Evolutionary conservation across 495 filamentous ascomycete genomes (phyloP), one percentile per base, ranked within the genome.

Genomic region (Neurospora sp.): DNA sequence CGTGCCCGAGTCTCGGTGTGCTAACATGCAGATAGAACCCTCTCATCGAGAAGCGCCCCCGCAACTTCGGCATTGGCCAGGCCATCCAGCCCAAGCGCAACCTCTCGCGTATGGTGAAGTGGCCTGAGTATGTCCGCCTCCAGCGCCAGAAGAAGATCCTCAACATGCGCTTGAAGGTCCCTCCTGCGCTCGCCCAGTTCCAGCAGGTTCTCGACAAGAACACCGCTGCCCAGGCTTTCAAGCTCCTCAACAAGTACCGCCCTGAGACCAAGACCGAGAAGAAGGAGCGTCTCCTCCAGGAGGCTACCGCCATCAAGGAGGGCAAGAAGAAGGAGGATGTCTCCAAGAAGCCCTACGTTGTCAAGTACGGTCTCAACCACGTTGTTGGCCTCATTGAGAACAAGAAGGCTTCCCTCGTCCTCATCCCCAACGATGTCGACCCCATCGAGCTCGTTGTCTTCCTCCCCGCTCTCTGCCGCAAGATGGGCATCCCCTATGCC

Each of bases 251-350:
- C 92, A 98, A 99, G 88, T 98, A 98, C 91, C 93, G 94, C 76
- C 96, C 96, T 74, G 96, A 99, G 90, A 96, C 93, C 83, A 98
- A 98, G 90, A 86, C 88, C 75, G 96, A 98, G 91, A 99, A 99
- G 93, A 99, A 98, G 90, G 96, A 99, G 88, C 93, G 96, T 85
- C 86, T 99, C 76, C 89, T 90, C 83, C 93, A 97, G 89, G 96
- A 99, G 89, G 96, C 96, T 73, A 97, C 93, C 76, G 96, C 94
- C 77, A 90, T 98, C 81, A 88, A 92, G 82, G 94, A 98, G 83
- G 96, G 96, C 84, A 97, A 98, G 91, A 98, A 98, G 91, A 98
- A 98, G 92, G 96, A 98, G 89, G 96, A 98, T 82, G 94, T 96
- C 80, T 92, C 89, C 91, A 98, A 98, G 93, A 99, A 99, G 91